These are phyloP conservation scores for Ophiocordyceps camponoti-floridani DNA, from an alignment of 2,329 filamentous ascomycete species.

Conservation along the genomic window DNA sequence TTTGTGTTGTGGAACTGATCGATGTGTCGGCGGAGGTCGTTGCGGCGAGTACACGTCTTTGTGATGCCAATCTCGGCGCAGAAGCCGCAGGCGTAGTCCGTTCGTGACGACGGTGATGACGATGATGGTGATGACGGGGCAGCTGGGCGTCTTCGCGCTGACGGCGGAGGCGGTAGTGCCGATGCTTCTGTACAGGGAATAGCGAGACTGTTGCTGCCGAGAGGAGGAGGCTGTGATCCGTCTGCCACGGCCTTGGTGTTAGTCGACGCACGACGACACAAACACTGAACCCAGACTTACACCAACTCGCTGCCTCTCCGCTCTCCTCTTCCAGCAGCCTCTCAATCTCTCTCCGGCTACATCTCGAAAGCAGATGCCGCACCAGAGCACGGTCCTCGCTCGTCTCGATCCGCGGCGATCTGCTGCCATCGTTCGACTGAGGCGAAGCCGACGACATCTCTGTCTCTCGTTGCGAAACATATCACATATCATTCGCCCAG, in stretches of 20 bases:
- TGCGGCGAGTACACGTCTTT: conserved; percentile 26
- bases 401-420: background rate
- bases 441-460: background rate
- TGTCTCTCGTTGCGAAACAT: background rate
- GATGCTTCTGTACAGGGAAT: background rate
- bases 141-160: background rate
- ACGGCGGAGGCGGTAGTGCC: too few relatives aligned
- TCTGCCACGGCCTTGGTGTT: background rate
- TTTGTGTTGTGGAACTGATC: conserved; percentile 29
- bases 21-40: conserved; percentile 29
- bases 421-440: background rate
- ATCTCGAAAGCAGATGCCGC: conserved; percentile 3
- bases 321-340: conserved; percentile 4
- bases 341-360: conserved; percentile 4
- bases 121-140: background rate
- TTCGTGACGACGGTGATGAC: conserved; percentile 4
- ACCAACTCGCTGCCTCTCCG: background rate
- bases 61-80: conserved; percentile 20
- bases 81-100: conserved; percentile 9
- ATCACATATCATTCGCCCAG: background rate
- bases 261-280: background rate
- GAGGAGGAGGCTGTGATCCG: background rate
- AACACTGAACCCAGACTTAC: background rate
- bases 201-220: background rate
- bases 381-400: background rate